These are phyloP conservation scores for Boehmeria nivea DNA, from an alignment of 306 rosid genomes.

Conservation along the genomic window DNA sequence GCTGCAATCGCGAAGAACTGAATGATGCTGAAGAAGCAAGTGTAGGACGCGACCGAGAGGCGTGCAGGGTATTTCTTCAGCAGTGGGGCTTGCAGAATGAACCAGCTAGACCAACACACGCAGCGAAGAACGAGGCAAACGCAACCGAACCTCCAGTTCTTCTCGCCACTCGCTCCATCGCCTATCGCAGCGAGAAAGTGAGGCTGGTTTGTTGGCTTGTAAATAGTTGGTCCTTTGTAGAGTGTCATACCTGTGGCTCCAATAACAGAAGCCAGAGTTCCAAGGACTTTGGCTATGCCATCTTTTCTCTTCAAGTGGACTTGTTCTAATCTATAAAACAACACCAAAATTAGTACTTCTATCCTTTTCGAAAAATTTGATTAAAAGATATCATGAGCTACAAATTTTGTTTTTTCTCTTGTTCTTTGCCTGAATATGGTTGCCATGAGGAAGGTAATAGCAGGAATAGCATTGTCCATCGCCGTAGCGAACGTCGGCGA, in stretches of 20 bases:
- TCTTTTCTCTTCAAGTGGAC: constrained; percentile 41
- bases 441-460: constrained; percentile 77
- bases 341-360: not conserved
- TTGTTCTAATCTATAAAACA: constrained; percentile 48
- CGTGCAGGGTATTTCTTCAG: constrained; percentile 31
- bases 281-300: constrained; percentile 72
- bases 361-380: too few species aligned
- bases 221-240: constrained; percentile 68
- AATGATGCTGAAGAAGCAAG: constrained; percentile 31
- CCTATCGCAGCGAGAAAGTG: constrained; percentile 25
- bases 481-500: constrained; percentile 71
- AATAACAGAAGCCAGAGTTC: constrained; percentile 62
- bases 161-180: constrained; percentile 36
- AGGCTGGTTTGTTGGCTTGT: constrained; percentile 32
- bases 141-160: constrained; percentile 65
- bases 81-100: constrained; percentile 28
- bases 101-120: constrained; percentile 22
- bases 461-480: constrained; percentile 70
- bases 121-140: constrained; percentile 21
- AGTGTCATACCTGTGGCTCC: constrained; percentile 68
- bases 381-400: too few species aligned
- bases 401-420: too few species aligned
- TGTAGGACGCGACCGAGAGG: constrained; percentile 27
- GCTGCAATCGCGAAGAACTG: constrained; percentile 26
- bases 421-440: constrained; percentile 39